Evolutionary conservation across 768 basidiomycete genomes (phyloP).

Genomic region (Trametes cingulata): DNA sequence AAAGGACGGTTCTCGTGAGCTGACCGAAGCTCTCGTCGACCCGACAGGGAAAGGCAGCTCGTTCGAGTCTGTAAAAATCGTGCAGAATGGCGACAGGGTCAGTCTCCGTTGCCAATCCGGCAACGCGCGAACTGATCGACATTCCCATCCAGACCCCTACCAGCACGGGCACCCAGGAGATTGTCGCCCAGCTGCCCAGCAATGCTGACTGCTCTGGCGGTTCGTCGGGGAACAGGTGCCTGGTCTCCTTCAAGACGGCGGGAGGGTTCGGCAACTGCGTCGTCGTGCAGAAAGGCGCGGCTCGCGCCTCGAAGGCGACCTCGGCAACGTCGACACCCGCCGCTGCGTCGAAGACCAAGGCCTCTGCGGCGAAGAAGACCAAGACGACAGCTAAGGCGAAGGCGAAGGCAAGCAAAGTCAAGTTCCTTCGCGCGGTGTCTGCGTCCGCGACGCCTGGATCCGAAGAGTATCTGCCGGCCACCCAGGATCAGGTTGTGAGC

Average conservation of each 20-base stretch:
- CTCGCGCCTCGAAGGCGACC: no score
- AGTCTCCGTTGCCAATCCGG: slow-evolving; percentile 16
- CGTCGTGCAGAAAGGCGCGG: slow-evolving; percentile 34
- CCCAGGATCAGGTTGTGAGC: no score
- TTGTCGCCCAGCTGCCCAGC: slow-evolving; percentile 47
- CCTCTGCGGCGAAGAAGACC: no score
- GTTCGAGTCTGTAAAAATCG: slow-evolving; percentile 38
- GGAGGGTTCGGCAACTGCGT: slow-evolving; percentile 57
- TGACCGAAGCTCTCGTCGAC: slow-evolving; percentile 44
- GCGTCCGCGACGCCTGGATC: no score
- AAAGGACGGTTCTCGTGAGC: slow-evolving; percentile 47
- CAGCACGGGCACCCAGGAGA: slow-evolving; percentile 37
- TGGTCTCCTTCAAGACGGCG: slow-evolving; percentile 50
- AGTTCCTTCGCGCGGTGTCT: no score
- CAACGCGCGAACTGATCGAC: background rate
- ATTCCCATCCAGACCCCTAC: slow-evolving; percentile 40
- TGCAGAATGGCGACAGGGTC: slow-evolving; percentile 48
- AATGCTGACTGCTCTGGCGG: slow-evolving; percentile 57
- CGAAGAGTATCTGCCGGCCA: no score
- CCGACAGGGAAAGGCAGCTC: slow-evolving; percentile 34
- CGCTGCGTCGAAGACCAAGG: no score
- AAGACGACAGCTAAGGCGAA: no score
- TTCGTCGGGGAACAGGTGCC: slow-evolving; percentile 42
- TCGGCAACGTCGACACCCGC: no score
- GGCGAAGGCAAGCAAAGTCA: no score